These are phyloP conservation scores for Boletus semigastroideus DNA, from an alignment of 1,284 basidiomycete species.

Conservation along the genomic window DNA sequence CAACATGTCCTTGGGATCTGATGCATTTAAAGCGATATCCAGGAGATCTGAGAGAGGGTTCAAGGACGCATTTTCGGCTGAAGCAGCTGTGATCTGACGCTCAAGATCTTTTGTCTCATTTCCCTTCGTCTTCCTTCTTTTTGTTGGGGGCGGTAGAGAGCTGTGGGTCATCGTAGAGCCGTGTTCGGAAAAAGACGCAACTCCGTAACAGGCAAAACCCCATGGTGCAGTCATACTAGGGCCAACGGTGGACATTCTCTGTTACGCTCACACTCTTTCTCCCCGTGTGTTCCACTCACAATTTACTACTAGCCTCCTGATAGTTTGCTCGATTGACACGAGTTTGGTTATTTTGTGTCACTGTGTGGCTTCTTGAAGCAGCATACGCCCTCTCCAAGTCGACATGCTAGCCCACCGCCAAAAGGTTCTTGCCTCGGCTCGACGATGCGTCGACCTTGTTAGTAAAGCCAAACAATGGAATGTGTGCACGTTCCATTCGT, in stretches of 20 bases:
- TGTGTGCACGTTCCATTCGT: slow-evolving; percentile 25
- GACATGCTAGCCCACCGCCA: slow-evolving; percentile 18
- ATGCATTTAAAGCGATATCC: slow-evolving; percentile 45
- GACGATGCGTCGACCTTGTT: slow-evolving; percentile 5
- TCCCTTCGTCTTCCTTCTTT: slow-evolving; percentile 51
- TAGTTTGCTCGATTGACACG: too few species aligned
- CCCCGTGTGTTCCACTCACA: too few species aligned
- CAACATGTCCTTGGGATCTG: slow-evolving; percentile 58
- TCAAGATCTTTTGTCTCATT: slow-evolving; percentile 50
- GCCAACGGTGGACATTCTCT: too few species aligned
- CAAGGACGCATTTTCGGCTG: slow-evolving; percentile 58
- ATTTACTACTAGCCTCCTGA: too few species aligned
- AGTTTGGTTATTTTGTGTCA: too few species aligned
- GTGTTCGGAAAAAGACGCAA: too few species aligned
- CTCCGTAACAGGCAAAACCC: too few species aligned
- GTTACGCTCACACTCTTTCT: too few species aligned
- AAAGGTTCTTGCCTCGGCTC: slow-evolving; percentile 7
- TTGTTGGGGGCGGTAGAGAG: slow-evolving; percentile 56
- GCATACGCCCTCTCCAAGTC: neutral
- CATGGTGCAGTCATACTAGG: too few species aligned
- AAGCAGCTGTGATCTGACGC: slow-evolving; percentile 47
- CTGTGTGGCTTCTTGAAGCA: too few species aligned
- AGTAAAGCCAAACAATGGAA: slow-evolving; percentile 7
- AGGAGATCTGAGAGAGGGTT: slow-evolving; percentile 82
- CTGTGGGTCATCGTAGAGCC: slow-evolving; percentile 32